Conservation (phyloP, 805 yeast species). For the Lachancea thermotolerans region DNA sequence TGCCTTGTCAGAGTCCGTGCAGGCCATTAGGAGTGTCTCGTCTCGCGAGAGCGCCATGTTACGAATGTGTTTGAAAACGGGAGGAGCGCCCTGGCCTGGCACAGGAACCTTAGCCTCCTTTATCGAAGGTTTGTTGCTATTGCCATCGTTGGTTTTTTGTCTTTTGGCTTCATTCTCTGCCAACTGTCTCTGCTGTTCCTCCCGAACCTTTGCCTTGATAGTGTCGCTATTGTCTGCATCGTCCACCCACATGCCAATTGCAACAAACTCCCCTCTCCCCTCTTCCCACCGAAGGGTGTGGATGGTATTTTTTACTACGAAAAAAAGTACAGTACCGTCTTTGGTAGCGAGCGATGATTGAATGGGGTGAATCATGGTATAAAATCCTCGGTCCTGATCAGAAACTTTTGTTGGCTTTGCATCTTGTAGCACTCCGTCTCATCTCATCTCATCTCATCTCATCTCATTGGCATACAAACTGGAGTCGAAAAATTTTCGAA, state of each 20-base stretch:
- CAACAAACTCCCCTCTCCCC: constrained; percentile 12
- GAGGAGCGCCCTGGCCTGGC: constrained; percentile 67
- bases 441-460: not conserved
- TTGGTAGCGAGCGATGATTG: constrained; percentile 46
- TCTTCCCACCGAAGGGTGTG: constrained; percentile 42
- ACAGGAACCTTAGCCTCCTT: constrained; percentile 47
- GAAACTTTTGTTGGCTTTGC: not conserved
- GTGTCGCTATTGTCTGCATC: constrained; percentile 41
- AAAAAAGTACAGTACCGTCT: constrained; percentile 44
- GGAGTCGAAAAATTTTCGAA: not conserved
- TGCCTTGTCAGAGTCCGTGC: constrained; percentile 81
- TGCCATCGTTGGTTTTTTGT: constrained; percentile 35
- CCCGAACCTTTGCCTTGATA: constrained; percentile 43
- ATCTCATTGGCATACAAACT: not conserved
- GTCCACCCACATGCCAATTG: constrained; percentile 56
- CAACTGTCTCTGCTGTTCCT: constrained; percentile 30
- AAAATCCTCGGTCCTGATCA: constrained; percentile 1
- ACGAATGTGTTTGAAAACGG: constrained; percentile 61
- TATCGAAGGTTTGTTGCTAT: constrained; percentile 40
- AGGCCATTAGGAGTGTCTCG: constrained; percentile 52
- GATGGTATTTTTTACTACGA: constrained; percentile 53
- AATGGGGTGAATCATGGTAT: constrained; percentile 59
- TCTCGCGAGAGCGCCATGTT: constrained; percentile 47
- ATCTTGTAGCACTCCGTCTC: not conserved
- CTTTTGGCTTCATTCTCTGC: constrained; percentile 31